Conservation (phyloP, 1,284 basidiomycete species). For the Leccinum cinnamomeum region DNA sequence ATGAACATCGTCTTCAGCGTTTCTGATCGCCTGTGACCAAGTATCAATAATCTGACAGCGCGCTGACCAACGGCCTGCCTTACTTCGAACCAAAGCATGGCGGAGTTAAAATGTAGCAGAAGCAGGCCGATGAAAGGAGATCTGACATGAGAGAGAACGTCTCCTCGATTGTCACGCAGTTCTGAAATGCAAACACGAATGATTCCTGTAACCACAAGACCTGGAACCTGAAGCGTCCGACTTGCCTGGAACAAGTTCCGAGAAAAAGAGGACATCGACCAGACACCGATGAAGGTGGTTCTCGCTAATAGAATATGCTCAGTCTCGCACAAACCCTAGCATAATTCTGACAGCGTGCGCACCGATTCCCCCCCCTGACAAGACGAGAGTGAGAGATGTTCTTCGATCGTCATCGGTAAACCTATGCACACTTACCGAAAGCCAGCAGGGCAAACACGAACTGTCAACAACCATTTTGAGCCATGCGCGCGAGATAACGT, state of each 20-base stretch:
- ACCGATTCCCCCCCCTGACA: conserved; percentile 11
- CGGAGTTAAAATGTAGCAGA: conserved; percentile 21
- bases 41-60: not conserved
- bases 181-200: conserved; percentile 8
- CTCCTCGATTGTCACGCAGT: conserved; percentile 16
- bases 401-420: not conserved
- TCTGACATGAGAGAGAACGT: conserved; percentile 20
- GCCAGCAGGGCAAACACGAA: conserved; percentile 11
- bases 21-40: conserved; percentile 15
- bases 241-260: conserved; percentile 15
- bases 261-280: conserved; percentile 11
- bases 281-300: conserved; percentile 14
- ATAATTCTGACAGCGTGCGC: not conserved
- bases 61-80: not conserved
- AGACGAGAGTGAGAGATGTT: conserved; percentile 3
- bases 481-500: not conserved
- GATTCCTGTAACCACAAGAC: not conserved
- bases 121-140: conserved; percentile 18
- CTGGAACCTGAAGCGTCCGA: not conserved
- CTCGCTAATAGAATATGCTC: conserved; percentile 12
- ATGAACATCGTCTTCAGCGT: conserved; percentile 19
- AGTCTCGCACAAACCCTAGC: conserved; percentile 1
- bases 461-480: conserved; percentile 7
- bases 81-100: conserved; percentile 11
- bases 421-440: conserved; percentile 12